These are phyloP conservation scores for Lenwebbia sp. DNA, from an alignment of 345 rosid species.

Conservation along the genomic window DNA sequence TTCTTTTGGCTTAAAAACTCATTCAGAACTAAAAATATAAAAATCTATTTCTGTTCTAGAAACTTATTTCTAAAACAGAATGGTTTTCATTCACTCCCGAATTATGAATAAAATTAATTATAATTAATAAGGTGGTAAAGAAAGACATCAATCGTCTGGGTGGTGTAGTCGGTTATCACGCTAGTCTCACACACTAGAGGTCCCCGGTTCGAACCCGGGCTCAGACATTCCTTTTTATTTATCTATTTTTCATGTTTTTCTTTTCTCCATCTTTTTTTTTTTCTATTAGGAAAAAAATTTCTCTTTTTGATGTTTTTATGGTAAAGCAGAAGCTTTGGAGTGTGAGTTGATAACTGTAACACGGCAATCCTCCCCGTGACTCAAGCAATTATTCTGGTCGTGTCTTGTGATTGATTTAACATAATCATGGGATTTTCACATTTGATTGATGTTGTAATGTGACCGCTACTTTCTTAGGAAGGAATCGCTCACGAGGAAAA, in stretches of 20 bases:
- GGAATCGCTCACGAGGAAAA: background rate
- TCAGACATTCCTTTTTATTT: slow-evolving; percentile 9
- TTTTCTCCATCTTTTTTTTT: background rate
- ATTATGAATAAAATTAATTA: background rate
- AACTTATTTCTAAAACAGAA: too few relatives aligned
- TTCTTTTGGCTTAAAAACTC: too few relatives aligned
- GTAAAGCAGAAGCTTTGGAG: background rate
- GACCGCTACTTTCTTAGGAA: background rate
- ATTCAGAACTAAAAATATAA: too few relatives aligned
- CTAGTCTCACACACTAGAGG: slow-evolving; percentile 69
- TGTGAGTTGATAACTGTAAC: background rate
- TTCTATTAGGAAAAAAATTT: background rate
- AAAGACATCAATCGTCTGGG: slow-evolving; percentile 18
- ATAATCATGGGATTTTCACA: background rate
- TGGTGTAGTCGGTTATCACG: slow-evolving; percentile 78
- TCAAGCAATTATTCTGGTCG: background rate
- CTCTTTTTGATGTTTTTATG: background rate
- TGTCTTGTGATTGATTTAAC: background rate
- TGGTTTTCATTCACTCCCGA: too few relatives aligned
- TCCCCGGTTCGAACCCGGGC: slow-evolving; percentile 66
- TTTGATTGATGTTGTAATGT: background rate
- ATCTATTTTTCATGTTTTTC: background rate
- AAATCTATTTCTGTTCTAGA: too few relatives aligned
- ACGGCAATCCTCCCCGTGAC: background rate
- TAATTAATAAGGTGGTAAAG: rapidly evolving